phyloP scores from a whole-genome alignment of 768 basidiomycete genomes.

The Sporobolomyces pararoseus region DNA sequence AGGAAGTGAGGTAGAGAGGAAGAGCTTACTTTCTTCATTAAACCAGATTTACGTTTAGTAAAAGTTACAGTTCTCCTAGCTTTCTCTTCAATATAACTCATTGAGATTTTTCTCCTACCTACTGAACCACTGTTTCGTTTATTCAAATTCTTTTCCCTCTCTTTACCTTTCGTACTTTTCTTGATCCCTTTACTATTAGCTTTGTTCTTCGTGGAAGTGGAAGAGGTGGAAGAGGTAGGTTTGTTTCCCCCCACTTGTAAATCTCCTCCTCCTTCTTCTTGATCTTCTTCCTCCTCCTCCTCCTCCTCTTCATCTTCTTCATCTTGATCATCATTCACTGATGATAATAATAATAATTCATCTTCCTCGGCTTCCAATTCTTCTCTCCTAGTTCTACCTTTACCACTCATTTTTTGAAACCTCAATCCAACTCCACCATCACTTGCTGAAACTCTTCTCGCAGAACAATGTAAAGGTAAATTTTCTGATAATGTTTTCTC shows the following conservation, averaged over 20 bases:
- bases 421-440: background rate
- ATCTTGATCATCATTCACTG: background rate
- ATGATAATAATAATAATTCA: background rate
- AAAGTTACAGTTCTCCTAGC: conserved; percentile 38
- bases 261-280: background rate
- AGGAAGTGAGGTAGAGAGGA: background rate
- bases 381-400: background rate
- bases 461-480: no score
- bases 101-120: conserved; percentile 36
- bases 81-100: conserved; percentile 39
- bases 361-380: background rate
- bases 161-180: background rate
- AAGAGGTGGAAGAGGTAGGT: no score
- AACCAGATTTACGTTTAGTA: conserved; percentile 41
- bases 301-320: conserved; percentile 11
- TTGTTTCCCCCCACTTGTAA: background rate
- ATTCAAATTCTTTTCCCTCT: conserved; percentile 20
- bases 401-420: conserved; percentile 16
- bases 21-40: conserved; percentile 41
- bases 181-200: background rate
- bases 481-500: no score
- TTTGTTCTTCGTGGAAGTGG: no score
- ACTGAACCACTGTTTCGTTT: conserved; percentile 39
- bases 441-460: background rate
- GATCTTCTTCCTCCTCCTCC: background rate